Evolutionary conservation across 352 stramenopile species (phyloP).

Genomic region (Pythium rhizo-oryzae): DNA sequence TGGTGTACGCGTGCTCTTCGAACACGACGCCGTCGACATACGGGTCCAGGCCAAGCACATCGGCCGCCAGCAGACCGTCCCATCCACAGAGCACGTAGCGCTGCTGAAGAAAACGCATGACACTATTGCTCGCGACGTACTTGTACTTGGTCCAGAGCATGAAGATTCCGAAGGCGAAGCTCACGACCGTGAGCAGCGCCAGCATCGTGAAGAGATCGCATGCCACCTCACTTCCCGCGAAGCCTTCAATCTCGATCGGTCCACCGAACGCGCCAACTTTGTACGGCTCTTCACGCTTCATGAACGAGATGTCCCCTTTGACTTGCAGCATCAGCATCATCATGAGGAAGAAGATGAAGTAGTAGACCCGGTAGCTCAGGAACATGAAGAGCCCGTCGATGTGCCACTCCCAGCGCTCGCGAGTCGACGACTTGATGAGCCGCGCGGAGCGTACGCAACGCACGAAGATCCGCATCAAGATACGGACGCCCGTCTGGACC

Average conservation of each 20-base stretch:
- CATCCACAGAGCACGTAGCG: slow-evolving; percentile 55
- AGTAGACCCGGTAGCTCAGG: slow-evolving; percentile 64
- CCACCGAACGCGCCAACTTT: slow-evolving; percentile 46
- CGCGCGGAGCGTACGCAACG: slow-evolving; percentile 36
- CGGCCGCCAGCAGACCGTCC: slow-evolving; percentile 38
- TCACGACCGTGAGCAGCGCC: slow-evolving; percentile 33
- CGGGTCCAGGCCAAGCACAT: slow-evolving; percentile 51
- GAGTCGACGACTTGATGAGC: slow-evolving; percentile 34
- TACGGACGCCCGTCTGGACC: slow-evolving; percentile 37
- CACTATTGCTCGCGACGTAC: slow-evolving; percentile 42
- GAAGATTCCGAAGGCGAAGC: slow-evolving; percentile 27
- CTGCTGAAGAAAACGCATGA: slow-evolving; percentile 52
- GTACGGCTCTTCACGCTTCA: slow-evolving; percentile 34
- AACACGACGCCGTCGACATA: slow-evolving; percentile 28
- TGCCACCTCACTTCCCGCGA: slow-evolving; percentile 58
- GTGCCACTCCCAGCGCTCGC: slow-evolving; percentile 45
- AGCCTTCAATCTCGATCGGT: slow-evolving; percentile 33
- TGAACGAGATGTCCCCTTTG: slow-evolving; percentile 36
- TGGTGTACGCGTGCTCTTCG: slow-evolving; percentile 29
- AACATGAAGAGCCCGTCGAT: slow-evolving; percentile 51
- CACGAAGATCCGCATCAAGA: slow-evolving; percentile 34
- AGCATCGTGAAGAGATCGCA: slow-evolving; percentile 49
- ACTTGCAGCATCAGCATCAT: slow-evolving; percentile 45
- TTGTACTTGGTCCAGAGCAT: slow-evolving; percentile 46
- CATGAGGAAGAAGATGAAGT: slow-evolving; percentile 45